Base-by-base conservation (phyloP, 2,329 filamentous ascomycete genomes). In the Chalaropsis thielavioides region DNA sequence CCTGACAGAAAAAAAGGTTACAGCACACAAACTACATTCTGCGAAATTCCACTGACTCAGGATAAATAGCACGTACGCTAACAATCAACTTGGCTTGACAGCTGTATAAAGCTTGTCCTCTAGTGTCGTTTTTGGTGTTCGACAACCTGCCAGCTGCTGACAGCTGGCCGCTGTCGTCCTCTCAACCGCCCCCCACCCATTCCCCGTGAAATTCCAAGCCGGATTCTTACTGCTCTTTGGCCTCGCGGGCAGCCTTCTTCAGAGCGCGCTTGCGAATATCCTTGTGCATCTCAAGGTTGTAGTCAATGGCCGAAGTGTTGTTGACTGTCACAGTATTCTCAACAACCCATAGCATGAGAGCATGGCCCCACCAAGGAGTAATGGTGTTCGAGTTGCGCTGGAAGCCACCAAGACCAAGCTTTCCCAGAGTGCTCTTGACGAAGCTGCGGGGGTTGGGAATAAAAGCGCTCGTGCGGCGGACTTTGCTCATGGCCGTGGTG, bases 401-500 rank as follows among this genome's bases (percentile, higher is more conserved):
- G 70, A 88, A 89, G 31, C 56, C 59, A 67, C 90, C 89, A 65
- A 83, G 83, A 60, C 92, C 92, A 71, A 99, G 82, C 80, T 94
- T 96, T 68, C 81, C 78, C 66, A 99, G 78, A 0, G 88, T 84
- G 6, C 89, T 79, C 71, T 82, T 83, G 65, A 99, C 94, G 74
- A 97, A 97, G 64, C 81, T 78, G 74, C 86, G 87, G 15, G 92
- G 88, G 67, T 81, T 90, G 10, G 94, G 94, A 58, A 97, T 88
- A 66, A 91, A 78, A 58, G 86, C 76, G 68, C 83, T 92, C 0
- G 90, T 79, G 65, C 86, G 87, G 71, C 90, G 87, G 71, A 99
- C 85, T 81, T 99, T 99, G 76, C 88, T 92, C 94, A 99, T 99
- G 72, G 92, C 90, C 0, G 90, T 92, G 3, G 91, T 95, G 71